Base-by-base conservation (phyloP, 306 rosid species). In the Heteromeles arbutifolia region DNA sequence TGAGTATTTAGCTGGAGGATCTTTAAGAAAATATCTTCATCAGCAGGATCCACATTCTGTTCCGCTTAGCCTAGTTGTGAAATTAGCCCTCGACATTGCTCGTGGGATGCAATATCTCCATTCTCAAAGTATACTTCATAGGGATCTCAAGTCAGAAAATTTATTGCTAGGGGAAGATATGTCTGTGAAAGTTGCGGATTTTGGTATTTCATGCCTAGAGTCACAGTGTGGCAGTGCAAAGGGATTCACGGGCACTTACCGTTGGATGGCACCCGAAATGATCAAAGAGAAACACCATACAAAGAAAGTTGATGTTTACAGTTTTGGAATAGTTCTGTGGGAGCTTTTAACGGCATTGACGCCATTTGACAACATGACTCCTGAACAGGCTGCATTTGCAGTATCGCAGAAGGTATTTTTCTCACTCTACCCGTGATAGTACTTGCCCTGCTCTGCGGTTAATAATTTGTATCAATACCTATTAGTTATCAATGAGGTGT, bases 231-330 rank as follows among this genome's bases (percentile, higher is more conserved):
- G 91, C 19, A 90, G 90, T 43, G 82, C 87, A 2, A 89, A 85
- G 82, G 99, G 96, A 53, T 95, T 95, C 69, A 95, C 93, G 1
- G 97, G 99, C 52, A 95, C 99, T 2, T 95, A 95, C 73, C 93
- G 99, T 10, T 95, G 99, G 99, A 95, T 95, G 99, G 99, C 97
- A 7, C 99, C 99, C 0, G 99, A 95, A 82, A 90, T 92, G 92
- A 90, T 95, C 83, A 88, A 87, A 87, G 96, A 88, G 79, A 95
- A 90, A 77, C 95, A 85, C 39, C 99, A 95, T 72, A 90, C 99
- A 0, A 95, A 92, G 81, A 95, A 95, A 79, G 93, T 92, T 25
- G 99, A 95, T 83, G 97, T 92, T 78, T 95, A 95, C 82, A 95
- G 99, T 85, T 95, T 95, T 70, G 99, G 96, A 74, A 92, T 95